Conservation (phyloP, 2,329 filamentous ascomycete genomes). For the Cercospora berteroae region DNA sequence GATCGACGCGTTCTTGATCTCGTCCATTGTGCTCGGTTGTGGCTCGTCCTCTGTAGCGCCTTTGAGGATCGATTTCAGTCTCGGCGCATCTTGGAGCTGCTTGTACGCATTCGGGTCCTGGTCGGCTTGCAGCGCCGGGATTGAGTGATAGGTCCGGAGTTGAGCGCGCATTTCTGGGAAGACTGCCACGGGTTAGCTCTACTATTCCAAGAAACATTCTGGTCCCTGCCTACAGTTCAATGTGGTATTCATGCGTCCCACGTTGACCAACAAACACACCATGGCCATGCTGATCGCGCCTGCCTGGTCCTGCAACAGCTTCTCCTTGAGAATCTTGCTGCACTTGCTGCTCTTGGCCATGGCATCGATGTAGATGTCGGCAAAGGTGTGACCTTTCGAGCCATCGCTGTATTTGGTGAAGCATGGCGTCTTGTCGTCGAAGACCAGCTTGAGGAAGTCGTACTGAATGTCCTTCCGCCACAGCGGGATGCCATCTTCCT, state of each 20-base stretch:
- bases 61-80: conserved; percentile 95
- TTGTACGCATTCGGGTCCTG: conserved; percentile 97
- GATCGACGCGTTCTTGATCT: conserved; percentile 66
- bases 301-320: conserved; percentile 85
- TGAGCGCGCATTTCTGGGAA: conserved; percentile 99
- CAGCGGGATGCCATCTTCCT: conserved; percentile 81
- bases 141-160: conserved; percentile 94
- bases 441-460: conserved; percentile 77
- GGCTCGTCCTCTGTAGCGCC: conserved; percentile 88
- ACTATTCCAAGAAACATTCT: neutral
- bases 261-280: conserved; percentile 96
- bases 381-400: conserved; percentile 72
- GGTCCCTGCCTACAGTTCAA: conserved; percentile 72
- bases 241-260: conserved; percentile 98
- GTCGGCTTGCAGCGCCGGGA: conserved; percentile 90
- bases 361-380: conserved; percentile 95
- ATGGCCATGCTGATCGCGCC: conserved; percentile 98
- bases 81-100: conserved; percentile 91
- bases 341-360: conserved; percentile 99
- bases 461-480: conserved; percentile 88
- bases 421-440: conserved; percentile 70
- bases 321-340: conserved; percentile 96
- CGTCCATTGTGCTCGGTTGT: conserved; percentile 79
- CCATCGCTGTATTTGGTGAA: conserved; percentile 92
- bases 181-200: conserved; percentile 56